A percentile compares a stretch with the other conserved stretches of the same genome.
phyloP scores from a whole-genome alignment of 768 basidiomycete species.

The Leccinum subgranulosum region DNA sequence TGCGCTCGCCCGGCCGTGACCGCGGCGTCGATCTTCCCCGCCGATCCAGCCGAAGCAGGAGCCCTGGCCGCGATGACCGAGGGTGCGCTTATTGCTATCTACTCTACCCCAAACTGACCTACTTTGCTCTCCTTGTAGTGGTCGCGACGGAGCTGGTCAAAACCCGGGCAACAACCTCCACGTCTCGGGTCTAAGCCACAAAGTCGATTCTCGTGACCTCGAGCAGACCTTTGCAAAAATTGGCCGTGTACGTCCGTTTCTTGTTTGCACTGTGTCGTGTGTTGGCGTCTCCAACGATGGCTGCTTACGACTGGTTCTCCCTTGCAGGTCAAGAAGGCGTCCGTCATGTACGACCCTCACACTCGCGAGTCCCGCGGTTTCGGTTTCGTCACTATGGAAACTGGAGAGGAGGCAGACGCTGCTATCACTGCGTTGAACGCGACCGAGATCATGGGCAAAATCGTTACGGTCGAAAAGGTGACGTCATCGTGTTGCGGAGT shows the following conservation, averaged over 20 bases:
- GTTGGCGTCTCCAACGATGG: background rate
- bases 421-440: conserved; percentile 81
- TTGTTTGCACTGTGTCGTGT: background rate
- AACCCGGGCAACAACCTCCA: conserved; percentile 70
- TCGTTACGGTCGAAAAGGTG: conserved; percentile 87
- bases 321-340: conserved; percentile 55
- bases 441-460: conserved; percentile 85
- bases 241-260: conserved; percentile 61
- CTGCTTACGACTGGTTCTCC: conserved; percentile 3
- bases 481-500: background rate
- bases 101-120: background rate
- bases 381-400: conserved; percentile 89
- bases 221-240: conserved; percentile 86
- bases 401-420: conserved; percentile 85
- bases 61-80: conserved; percentile 60
- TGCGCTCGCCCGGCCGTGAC: conserved; percentile 41
- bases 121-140: conserved; percentile 1
- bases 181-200: conserved; percentile 55
- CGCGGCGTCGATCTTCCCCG: conserved; percentile 50
- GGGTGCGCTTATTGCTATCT: conserved; percentile 41
- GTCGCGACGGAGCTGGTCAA: conserved; percentile 33
- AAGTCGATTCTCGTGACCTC: conserved; percentile 79
- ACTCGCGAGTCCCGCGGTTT: conserved; percentile 73
- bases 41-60: conserved; percentile 76
- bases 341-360: conserved; percentile 71